These are phyloP conservation scores for Colletotrichum musicola DNA, from an alignment of 2,329 filamentous ascomycete species.

Conservation along the genomic window DNA sequence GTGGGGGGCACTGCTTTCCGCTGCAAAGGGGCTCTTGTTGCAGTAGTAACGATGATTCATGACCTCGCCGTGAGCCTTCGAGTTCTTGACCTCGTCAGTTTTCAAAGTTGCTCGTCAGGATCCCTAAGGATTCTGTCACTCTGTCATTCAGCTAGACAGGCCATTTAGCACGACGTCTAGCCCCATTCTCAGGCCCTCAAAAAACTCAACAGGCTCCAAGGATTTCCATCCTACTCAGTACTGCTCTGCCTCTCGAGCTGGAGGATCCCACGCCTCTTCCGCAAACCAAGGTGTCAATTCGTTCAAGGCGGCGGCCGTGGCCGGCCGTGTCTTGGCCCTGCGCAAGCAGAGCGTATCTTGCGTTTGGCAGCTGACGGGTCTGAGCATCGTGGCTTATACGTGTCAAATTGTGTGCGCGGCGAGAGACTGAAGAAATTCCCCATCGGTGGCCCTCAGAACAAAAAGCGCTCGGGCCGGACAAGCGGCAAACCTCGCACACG, in stretches of 20 bases:
- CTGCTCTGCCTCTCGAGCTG: conserved; percentile 8
- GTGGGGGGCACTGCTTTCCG: background rate
- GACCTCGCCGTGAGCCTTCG: background rate
- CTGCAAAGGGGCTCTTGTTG: background rate
- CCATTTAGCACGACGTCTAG: background rate
- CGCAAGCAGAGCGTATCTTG: conserved; percentile 37
- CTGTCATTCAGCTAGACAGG: background rate
- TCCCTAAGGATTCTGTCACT: background rate
- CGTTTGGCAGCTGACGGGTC: conserved; percentile 34
- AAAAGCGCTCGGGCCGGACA: conserved; percentile 23
- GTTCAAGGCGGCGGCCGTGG: conserved; percentile 15
- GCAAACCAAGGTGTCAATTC: background rate
- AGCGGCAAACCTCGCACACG: conserved; percentile 26
- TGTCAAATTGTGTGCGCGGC: conserved; percentile 7
- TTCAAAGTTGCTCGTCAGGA: background rate
- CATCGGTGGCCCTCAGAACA: background rate
- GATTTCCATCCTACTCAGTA: background rate
- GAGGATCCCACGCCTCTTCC: background rate
- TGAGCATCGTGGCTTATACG: conserved; percentile 35
- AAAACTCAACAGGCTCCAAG: background rate
- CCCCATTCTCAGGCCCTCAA: background rate
- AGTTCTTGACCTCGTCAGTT: background rate
- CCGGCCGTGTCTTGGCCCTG: conserved; percentile 37
- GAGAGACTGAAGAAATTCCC: no score
- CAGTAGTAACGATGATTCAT: conserved; percentile 14